Evolutionary conservation across 139 green algal species (phyloP), one percentile per base, ranked within the genome.

Genomic region (Closterium sp.): DNA sequence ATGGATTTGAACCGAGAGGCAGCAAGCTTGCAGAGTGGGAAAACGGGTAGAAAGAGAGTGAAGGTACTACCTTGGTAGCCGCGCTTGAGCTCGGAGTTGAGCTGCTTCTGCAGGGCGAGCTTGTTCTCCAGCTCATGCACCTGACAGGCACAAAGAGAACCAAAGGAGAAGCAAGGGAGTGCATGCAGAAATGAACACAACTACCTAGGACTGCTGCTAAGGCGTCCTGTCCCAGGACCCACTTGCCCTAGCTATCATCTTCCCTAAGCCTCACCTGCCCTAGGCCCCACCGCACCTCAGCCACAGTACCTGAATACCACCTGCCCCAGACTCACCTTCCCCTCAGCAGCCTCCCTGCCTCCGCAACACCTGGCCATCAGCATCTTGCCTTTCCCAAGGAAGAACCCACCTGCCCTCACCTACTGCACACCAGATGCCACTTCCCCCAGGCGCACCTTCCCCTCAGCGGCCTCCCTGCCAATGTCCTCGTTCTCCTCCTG

Each of bases 401-500:
- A n/a, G n/a, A n/a, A n/a, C n/a, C 13, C 96, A 96, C 31, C 95
- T 92, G 2, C 2, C 3, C 32, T 38, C 32, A 38, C 3, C 2
- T 38, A 38, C 32, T 7, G 32, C 32, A 70, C 45, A 2, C 45
- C 45, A 70, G 45, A 38, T 89, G 2, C 32, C 32, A 38, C 32
- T 3, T 38, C 32, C 32, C 32, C 32, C 32, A 38, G 45, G 6
- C 34, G 34, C 73, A 97, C 94, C 88, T 96, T 96, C n/a, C 96
- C 97, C 92, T 98, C 96, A 27, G 96, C 92, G 31, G 96, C 85
- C 93, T 97, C 96, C 0, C 95, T 93, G 1, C 96, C 96, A 93
- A 98, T 97, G 90, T 98, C 96, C 91, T 98, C 97, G 91, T 98
- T 98, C 91, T 98, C 97, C 28, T 97, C 96, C 94, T 96, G 94